Evolutionary conservation across 805 yeast species (phyloP).

Genomic region (Cyberlindnera americana): DNA sequence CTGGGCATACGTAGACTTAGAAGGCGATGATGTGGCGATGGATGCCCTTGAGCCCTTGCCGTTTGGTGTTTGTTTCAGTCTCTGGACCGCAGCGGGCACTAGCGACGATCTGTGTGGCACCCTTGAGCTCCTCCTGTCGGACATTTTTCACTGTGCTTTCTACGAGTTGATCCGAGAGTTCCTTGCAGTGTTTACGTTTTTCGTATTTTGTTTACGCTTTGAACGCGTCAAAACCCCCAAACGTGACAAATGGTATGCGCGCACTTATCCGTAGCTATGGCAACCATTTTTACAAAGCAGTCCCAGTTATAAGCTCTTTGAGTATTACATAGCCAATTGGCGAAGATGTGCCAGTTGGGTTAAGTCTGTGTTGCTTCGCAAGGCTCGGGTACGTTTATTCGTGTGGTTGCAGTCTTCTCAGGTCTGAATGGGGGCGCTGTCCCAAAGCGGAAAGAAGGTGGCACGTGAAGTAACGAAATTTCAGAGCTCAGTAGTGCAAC

Average conservation of each 20-base stretch:
- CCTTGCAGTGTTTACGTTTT: not conserved
- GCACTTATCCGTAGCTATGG: not conserved
- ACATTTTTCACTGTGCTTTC: not conserved
- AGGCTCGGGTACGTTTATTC: no score
- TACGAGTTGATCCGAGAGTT: no score
- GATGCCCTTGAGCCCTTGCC: slow-evolving; percentile 17
- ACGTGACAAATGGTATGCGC: no score
- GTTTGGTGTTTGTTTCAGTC: slow-evolving; percentile 5
- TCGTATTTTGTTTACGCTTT: not conserved
- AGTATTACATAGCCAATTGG: no score
- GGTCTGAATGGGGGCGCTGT: no score
- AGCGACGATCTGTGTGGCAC: slow-evolving; percentile 11
- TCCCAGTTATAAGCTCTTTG: no score
- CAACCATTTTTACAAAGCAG: no score
- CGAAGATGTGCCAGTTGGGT: no score
- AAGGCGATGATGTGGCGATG: slow-evolving; percentile 20
- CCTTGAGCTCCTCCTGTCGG: slow-evolving; percentile 6
- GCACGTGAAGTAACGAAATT: slow-evolving; percentile 20
- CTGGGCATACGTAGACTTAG: slow-evolving; percentile 21
- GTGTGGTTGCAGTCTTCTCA: no score
- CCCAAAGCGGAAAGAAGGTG: slow-evolving; percentile 5
- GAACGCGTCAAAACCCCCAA: not conserved
- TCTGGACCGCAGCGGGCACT: slow-evolving; percentile 3
- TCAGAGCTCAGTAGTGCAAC: slow-evolving; percentile 10
- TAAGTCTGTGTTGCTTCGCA: no score